These are phyloP conservation scores for Suhomyces vadensis DNA, from an alignment of 805 yeast species.

Conservation along the genomic window DNA sequence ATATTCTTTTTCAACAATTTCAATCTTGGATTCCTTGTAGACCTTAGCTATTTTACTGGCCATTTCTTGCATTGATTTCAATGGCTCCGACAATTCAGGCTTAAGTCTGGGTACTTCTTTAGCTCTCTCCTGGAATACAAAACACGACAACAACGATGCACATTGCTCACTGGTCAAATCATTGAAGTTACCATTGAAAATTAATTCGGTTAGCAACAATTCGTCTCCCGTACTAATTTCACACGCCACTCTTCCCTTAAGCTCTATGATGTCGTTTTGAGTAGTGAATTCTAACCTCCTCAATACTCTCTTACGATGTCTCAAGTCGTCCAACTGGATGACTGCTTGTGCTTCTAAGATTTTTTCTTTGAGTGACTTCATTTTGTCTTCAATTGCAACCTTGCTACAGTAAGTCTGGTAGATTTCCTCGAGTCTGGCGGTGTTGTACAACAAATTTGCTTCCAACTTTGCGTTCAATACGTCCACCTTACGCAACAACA, in stretches of 20 bases:
- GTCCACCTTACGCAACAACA: constrained; percentile 72
- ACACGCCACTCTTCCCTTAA: constrained; percentile 97
- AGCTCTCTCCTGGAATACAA: constrained; percentile 95
- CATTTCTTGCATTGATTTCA: constrained; percentile 84
- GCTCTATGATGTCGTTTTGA: constrained; percentile 83
- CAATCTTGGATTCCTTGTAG: constrained; percentile 86
- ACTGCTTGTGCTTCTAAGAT: constrained; percentile 86
- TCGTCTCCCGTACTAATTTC: constrained; percentile 93
- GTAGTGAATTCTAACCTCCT: constrained; percentile 90
- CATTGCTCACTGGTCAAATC: constrained; percentile 86
- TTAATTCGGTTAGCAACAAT: constrained; percentile 80
- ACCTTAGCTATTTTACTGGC: constrained; percentile 89
- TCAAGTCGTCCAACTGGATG: constrained; percentile 90
- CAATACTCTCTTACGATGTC: constrained; percentile 88
- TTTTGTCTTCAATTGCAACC: constrained; percentile 57
- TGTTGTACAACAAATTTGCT: constrained; percentile 65
- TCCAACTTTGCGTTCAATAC: constrained; percentile 75
- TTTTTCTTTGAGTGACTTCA: constrained; percentile 60
- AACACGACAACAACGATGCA: constrained; percentile 89
- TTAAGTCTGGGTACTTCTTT: constrained; percentile 83
- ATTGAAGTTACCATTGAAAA: constrained; percentile 93
- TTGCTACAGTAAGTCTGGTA: constrained; percentile 68
- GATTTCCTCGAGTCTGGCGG: constrained; percentile 59
- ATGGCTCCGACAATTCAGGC: constrained; percentile 91
- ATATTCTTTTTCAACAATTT: constrained; percentile 87